Base-by-base conservation (phyloP, 345 rosid genomes). In the Euphorbia peplus region DNA sequence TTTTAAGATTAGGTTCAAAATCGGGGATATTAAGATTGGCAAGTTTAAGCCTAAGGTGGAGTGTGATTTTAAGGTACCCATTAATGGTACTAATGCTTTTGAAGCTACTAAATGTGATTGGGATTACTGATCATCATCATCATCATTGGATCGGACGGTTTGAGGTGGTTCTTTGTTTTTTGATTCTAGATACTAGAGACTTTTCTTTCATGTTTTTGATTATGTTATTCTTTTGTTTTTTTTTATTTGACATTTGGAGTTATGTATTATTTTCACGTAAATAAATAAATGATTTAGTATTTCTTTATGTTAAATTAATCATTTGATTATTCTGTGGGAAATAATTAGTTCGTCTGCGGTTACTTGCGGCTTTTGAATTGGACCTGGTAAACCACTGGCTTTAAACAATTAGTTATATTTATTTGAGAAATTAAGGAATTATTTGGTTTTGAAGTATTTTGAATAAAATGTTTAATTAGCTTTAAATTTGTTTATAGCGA, bases 41-140 rank as follows among this genome's bases (percentile, higher is more conserved):
- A 83, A 70, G 75, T 70, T 80, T 44, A 90, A 70, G 83, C 92
- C 92, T 37, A 80, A 42, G 76, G 61, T 90, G 47, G 66, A 77
- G 2, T 90, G 98, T 44, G 89, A 83, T 41, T 73, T 92, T 79
- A 81, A 73, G 80, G 74, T 90, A 70, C 90, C 92, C 64, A 35
- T 79, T 72, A 75, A 41, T 1, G 16, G 56, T 59, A 56, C 71
- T 35, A 67, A 61, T 28, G 28, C 19, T 44, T 67, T 66, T 67
- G 67, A 73, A 73, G 47, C 73, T 6, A 68, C 78, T 54, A 78
- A 80, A 77, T 88, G 97, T 75, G 81, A 83, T 28, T 55, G 82
- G 51, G 85, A 83, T 76, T 80, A 60, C 60, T 88, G 76, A 76
- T 76, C 18, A 37, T 51, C 30, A 28, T 37, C 35, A 39, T n/a